Conservation (phyloP, 2,329 filamentous ascomycete genomes). For the Orbilia blumenaviensis region DNA sequence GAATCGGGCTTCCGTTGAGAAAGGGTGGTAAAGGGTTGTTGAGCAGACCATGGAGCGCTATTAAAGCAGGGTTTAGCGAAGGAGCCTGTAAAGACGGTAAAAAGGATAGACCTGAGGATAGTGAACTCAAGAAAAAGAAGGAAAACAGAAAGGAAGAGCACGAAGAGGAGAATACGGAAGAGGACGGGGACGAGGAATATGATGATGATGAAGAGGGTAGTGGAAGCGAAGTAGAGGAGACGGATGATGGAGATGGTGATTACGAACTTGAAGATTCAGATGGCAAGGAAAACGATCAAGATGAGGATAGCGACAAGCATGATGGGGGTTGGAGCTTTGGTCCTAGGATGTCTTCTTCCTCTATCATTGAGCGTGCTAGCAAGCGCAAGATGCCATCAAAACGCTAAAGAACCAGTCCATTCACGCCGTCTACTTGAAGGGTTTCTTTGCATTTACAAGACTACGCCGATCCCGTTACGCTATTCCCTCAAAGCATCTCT, state of each 20-base stretch:
- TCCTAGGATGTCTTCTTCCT: background rate
- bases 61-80: too few relatives aligned
- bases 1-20: background rate
- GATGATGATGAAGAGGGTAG: background rate
- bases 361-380: background rate
- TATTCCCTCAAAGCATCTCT: too few relatives aligned
- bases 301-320: background rate
- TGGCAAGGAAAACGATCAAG: background rate
- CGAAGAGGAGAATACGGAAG: background rate
- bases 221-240: background rate
- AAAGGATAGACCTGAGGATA: too few relatives aligned
- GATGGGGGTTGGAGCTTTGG: background rate
- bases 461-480: too few relatives aligned
- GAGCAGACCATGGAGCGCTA: too few relatives aligned
- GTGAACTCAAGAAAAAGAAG: background rate
- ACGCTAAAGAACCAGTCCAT: background rate
- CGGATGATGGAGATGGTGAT: background rate
- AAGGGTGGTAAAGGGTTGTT: too few relatives aligned
- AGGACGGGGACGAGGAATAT: background rate
- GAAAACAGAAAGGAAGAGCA: too few relatives aligned
- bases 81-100: too few relatives aligned
- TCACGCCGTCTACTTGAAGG: too few relatives aligned
- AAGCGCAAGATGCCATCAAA: background rate
- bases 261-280: background rate
- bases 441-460: too few relatives aligned